phyloP scores from a whole-genome alignment of 257 asterid genomes.

The Fraxinus americana region DNA sequence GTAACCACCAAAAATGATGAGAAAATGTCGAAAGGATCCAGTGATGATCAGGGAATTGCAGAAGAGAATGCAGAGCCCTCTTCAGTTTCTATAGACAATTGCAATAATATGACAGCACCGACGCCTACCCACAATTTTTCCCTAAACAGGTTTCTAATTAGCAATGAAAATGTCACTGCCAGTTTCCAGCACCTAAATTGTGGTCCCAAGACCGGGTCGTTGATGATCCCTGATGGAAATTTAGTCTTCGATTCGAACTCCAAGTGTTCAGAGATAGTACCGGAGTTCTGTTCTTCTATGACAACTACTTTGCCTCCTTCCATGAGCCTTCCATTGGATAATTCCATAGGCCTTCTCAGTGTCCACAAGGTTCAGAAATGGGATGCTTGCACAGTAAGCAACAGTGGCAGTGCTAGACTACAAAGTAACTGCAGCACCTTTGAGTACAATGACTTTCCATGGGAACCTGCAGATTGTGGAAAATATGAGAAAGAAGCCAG shows the following conservation, averaged over 20 bases:
- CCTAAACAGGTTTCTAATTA: constrained; percentile 35
- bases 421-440: constrained; percentile 39
- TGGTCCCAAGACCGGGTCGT: constrained; percentile 31
- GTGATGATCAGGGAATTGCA: background rate
- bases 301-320: constrained; percentile 14
- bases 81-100: constrained; percentile 16
- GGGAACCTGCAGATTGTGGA: constrained; percentile 35
- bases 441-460: constrained; percentile 32
- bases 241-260: constrained; percentile 35
- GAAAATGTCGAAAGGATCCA: constrained; percentile 25
- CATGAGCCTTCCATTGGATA: constrained; percentile 9
- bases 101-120: constrained; percentile 13
- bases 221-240: constrained; percentile 30
- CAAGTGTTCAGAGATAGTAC: constrained; percentile 30
- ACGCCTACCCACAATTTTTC: constrained; percentile 44
- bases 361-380: constrained; percentile 39
- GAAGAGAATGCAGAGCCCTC: constrained; percentile 29
- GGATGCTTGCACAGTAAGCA: constrained; percentile 27
- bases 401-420: constrained; percentile 25
- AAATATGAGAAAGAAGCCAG: constrained; percentile 38
- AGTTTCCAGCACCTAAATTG: constrained; percentile 32
- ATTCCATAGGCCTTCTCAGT: constrained; percentile 23
- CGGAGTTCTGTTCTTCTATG: constrained; percentile 14
- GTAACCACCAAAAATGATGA: constrained; percentile 22
- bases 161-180: constrained; percentile 33